Base-by-base conservation (phyloP, 192 early-diverging fungal genomes). In the Coemansia sp. region DNA sequence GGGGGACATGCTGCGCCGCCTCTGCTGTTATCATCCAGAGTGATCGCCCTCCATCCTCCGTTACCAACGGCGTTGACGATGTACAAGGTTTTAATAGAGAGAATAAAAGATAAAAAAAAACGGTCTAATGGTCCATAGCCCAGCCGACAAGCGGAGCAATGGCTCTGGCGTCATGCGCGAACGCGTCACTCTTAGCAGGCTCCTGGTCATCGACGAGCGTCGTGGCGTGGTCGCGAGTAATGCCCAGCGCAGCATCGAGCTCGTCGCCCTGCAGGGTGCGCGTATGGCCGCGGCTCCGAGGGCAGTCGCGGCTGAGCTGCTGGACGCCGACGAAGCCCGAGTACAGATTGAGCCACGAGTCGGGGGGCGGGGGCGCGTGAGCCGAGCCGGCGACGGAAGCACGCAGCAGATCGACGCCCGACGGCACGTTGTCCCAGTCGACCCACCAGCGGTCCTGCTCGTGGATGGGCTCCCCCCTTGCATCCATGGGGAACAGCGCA, bases 281-380 rank as follows among this genome's bases (percentile, higher is more conserved):
- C 46, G 67, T 79, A 19, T 56, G 56, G 19, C 64, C 62, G 7
- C 73, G 61, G 35, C 46, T 69, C 19, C 65, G 53, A 14, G 37
- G 24, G 21, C 27, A 36, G n/a, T 42, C 66, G 11, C 33, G 37
- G 33, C 59, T 35, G 19, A 81, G 59, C 64, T 59, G 53, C 79
- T 81, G 79, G 36, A 70, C 65, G 57, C 79, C 79, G 17, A 81
- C 79, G 69, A 81, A 81, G 50, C 79, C 79, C 34, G 79, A 81
- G 39, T 76, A 81, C 64, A 81, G 7, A 36, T 81, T 81, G 14
- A 69, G 34, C 63, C 69, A 69, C 34, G 19, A 16, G 24, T 27
- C 51, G 3, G 51, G 24, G 10, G 51, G 51, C 9, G 19, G n/a
- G 1, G 45, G 45, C 19, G n/a, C 24, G 35, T 34, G 50, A 17